Percentiles rank a stretch among this genome's conserved stretches.
phyloP scores from a whole-genome alignment of 2,329 filamentous ascomycete genomes.

The Ophiostoma sp. region DNA sequence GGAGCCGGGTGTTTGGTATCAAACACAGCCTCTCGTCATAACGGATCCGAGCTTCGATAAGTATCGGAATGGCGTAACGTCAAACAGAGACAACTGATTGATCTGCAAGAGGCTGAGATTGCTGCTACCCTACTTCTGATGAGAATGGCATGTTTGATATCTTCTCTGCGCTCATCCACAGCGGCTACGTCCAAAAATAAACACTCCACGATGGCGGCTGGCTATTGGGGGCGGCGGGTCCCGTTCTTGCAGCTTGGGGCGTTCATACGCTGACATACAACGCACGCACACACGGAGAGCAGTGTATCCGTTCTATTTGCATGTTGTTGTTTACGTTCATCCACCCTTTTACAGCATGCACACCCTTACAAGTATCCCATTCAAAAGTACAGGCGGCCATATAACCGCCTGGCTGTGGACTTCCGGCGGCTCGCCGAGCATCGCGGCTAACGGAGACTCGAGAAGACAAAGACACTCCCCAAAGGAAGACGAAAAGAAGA shows the following conservation, averaged over 20 bases:
- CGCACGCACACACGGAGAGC: neutral
- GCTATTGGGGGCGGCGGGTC: conserved; percentile 5
- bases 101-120: neutral
- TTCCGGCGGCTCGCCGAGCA: neutral
- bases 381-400: too few relatives aligned
- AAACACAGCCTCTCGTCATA: too few relatives aligned
- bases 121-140: neutral
- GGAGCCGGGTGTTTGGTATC: too few relatives aligned
- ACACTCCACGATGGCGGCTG: conserved; percentile 5
- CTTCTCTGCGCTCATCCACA: neutral
- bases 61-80: too few relatives aligned
- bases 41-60: too few relatives aligned
- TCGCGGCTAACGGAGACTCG: neutral
- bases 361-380: too few relatives aligned
- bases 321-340: neutral
- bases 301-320: neutral
- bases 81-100: neutral
- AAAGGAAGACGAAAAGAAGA: too few relatives aligned
- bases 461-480: neutral
- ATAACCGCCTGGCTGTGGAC: neutral
- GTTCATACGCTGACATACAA: neutral
- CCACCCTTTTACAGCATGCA: too few relatives aligned
- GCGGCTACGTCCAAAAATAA: neutral
- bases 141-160: neutral
- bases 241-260: neutral